Base-by-base conservation (phyloP, 225 moss, liverwort and hornwort genomes). In the Sphagnum contortum region DNA sequence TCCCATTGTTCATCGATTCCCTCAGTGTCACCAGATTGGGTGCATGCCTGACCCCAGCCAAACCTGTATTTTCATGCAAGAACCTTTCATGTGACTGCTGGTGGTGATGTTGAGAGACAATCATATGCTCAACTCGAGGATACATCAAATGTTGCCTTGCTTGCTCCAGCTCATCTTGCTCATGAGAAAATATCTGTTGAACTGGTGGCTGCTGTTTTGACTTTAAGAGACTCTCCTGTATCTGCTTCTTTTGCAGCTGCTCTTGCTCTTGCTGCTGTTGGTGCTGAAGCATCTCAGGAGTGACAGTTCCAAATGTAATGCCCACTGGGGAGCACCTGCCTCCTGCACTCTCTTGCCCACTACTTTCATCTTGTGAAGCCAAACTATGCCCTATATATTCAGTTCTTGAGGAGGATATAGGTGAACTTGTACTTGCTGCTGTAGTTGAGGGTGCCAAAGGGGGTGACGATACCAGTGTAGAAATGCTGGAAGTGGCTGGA, bases 261-360 rank as follows among this genome's bases (percentile, higher is more conserved):
- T 77, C 83, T 48, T 84, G 85, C 47, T 87, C 83, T 52, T 89
- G 81, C 57, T 66, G 75, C 54, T 87, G 85, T 68, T 81, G 79
- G 78, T 89, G 90, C 51, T 86, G 90, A 61, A 98, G 68, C 64
- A 98, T 81, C 73, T 98, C 98, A 3, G 93, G 77, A 58, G 98
- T 91, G 57, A 98, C 98, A 66, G 98, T 98, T 59, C 98, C 98
- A 68, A 98, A 98, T 8, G 98, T 98, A 72, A 98, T 77, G 74
- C 87, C 93, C 50, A 83, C 82, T 44, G 91, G 82, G 4, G 89
- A 74, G 64, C 80, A 81, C 66, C 87, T 78, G 49, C 81, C 90
- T 64, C 80, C 73, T 61, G 73, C 66, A 62, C 71, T 78, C 48
- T 71, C 83, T 48, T 79, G 82, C 29, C 29, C 29, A 56, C 83